A percentile compares a stretch with the other conserved stretches of the same genome.
These are phyloP conservation scores for Sporobolomyces roseus DNA, from an alignment of 768 basidiomycete genomes.

Conservation along the genomic window DNA sequence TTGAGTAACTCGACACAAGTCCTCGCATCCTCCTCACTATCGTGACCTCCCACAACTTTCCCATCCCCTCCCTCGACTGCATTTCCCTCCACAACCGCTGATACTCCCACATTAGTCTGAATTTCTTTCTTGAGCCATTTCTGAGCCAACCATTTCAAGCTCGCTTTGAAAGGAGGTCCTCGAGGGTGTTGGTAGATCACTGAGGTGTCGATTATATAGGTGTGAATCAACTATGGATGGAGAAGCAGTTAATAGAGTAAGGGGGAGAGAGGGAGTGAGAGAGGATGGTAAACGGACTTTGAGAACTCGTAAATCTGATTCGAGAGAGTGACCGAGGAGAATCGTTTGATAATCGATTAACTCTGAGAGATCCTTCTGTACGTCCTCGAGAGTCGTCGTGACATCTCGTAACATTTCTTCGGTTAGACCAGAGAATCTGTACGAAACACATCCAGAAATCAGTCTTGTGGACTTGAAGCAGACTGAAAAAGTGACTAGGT, in stretches of 20 bases:
- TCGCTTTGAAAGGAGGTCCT: slow-evolving; percentile 87
- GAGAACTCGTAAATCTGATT: slow-evolving; percentile 85
- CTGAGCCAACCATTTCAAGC: slow-evolving; percentile 92
- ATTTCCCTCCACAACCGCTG: background rate
- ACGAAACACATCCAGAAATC: background rate
- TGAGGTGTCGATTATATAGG: slow-evolving; percentile 85
- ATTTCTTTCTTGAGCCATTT: slow-evolving; percentile 90
- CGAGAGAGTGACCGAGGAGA: slow-evolving; percentile 89
- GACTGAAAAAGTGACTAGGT: too few relatives aligned
- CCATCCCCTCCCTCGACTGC: background rate
- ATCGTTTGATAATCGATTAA: slow-evolving; percentile 57
- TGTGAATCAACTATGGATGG: slow-evolving; percentile 68
- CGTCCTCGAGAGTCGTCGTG: slow-evolving; percentile 72
- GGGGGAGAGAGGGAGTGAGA: background rate
- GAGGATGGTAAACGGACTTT: slow-evolving; percentile 49
- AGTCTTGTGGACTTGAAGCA: background rate
- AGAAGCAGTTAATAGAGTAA: background rate
- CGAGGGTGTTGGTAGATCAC: slow-evolving; percentile 86
- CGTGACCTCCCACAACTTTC: slow-evolving; percentile 60
- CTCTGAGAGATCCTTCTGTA: slow-evolving; percentile 65
- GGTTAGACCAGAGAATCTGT: slow-evolving; percentile 90
- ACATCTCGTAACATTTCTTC: slow-evolving; percentile 63
- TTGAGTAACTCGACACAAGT: slow-evolving; percentile 79
- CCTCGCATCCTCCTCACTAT: slow-evolving; percentile 89
- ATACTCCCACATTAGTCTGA: slow-evolving; percentile 53